phyloP scores from a whole-genome alignment of 2,329 filamentous ascomycete species.

The Zasmidium citrigriseum region DNA sequence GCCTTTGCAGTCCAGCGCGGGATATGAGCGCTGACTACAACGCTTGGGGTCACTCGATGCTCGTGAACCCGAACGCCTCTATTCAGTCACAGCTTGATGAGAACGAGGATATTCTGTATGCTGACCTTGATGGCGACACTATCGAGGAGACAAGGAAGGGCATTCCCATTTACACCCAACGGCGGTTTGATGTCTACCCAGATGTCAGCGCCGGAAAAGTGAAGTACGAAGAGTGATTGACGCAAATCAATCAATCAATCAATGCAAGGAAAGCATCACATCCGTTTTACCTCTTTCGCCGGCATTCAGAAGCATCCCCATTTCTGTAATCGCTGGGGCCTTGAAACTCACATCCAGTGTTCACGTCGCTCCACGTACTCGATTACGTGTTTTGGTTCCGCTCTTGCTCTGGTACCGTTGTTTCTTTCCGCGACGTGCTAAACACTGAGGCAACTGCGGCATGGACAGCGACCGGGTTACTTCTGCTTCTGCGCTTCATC shows the following conservation, averaged over 20 bases:
- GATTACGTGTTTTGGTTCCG: too few species aligned
- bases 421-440: too few species aligned
- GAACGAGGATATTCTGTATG: slow-evolving; percentile 72
- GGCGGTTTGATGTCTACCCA: slow-evolving; percentile 92
- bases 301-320: too few species aligned
- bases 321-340: too few species aligned
- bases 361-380: too few species aligned
- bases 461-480: too few species aligned
- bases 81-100: slow-evolving; percentile 80
- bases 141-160: slow-evolving; percentile 76
- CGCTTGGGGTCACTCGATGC: slow-evolving; percentile 88
- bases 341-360: too few species aligned
- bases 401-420: too few species aligned
- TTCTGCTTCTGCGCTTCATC: too few species aligned
- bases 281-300: too few species aligned
- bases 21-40: slow-evolving; percentile 77
- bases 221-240: slow-evolving; percentile 33
- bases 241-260: background rate
- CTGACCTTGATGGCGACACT: slow-evolving; percentile 66
- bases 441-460: too few species aligned
- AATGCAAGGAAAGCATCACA: background rate
- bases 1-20: slow-evolving; percentile 84
- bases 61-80: slow-evolving; percentile 83
- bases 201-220: slow-evolving; percentile 70
- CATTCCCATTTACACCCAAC: slow-evolving; percentile 81